A percentile compares a stretch with the other conserved stretches of the same genome.
phyloP scores from a whole-genome alignment of 2,329 filamentous ascomycete genomes.

The Cladosporium phlei region DNA sequence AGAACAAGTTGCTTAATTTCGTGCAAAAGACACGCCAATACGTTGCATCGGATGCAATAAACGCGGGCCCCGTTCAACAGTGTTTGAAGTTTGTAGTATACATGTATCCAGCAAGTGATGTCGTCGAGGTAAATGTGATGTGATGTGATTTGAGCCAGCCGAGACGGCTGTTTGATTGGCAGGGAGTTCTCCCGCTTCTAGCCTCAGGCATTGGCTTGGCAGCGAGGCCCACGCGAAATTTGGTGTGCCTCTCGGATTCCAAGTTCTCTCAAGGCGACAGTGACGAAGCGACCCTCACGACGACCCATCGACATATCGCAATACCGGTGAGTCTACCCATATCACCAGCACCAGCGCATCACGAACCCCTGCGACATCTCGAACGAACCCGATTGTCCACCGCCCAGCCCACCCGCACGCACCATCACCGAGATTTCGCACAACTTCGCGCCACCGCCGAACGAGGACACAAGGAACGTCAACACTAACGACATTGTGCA shows the following conservation, averaged over 20 bases:
- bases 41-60: too few species aligned
- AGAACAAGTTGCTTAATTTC: too few species aligned
- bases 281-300: conserved; percentile 16
- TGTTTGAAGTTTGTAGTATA: too few species aligned
- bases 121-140: too few species aligned
- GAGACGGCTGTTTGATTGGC: too few species aligned
- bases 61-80: too few species aligned
- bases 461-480: conserved; percentile 1
- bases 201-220: background rate
- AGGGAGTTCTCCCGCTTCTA: too few species aligned
- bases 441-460: conserved; percentile 10
- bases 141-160: too few species aligned
- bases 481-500: conserved; percentile 33
- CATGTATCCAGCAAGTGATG: too few species aligned
- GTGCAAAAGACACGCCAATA: too few species aligned
- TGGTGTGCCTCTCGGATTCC: conserved; percentile 5
- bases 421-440: conserved; percentile 9
- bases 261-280: conserved; percentile 9
- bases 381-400: conserved; percentile 7
- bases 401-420: conserved; percentile 1
- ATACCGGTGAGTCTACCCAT: conserved; percentile 16
- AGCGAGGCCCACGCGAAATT: conserved; percentile 6
- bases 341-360: conserved; percentile 5
- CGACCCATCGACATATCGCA: conserved; percentile 13
- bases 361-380: conserved; percentile 7